Conservation (phyloP, 169 alveolate genomes). For the Plasmodium vivax region DNA sequence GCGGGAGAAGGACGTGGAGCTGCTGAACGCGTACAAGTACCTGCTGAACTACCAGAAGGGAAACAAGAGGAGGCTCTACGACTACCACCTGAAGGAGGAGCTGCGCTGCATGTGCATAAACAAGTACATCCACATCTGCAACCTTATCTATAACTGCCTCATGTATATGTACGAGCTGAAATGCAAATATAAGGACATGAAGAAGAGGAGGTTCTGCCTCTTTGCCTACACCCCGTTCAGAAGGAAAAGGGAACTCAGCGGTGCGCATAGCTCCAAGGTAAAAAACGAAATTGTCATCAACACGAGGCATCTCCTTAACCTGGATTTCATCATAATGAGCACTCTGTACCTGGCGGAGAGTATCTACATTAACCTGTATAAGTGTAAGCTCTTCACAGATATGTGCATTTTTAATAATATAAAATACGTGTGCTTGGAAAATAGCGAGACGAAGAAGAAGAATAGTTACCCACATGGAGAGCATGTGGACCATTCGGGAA, state of each 20-base stretch:
- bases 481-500: neutral
- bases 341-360: slow-evolving; percentile 20
- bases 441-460: slow-evolving; percentile 17
- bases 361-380: slow-evolving; percentile 51
- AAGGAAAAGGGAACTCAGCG: neutral
- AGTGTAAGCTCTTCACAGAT: slow-evolving; percentile 60
- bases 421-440: slow-evolving; percentile 42
- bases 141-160: slow-evolving; percentile 29
- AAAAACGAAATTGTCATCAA: slow-evolving; percentile 32
- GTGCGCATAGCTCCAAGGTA: neutral
- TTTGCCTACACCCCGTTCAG: slow-evolving; percentile 8
- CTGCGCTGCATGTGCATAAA: slow-evolving; percentile 57
- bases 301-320: slow-evolving; percentile 13
- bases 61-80: slow-evolving; percentile 41
- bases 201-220: neutral
- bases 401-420: slow-evolving; percentile 72
- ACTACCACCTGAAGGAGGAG: slow-evolving; percentile 47
- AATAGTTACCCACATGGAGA: neutral
- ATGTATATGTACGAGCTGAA: slow-evolving; percentile 41
- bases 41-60: slow-evolving; percentile 37
- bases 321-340: slow-evolving; percentile 32
- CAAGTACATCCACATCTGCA: slow-evolving; percentile 53
- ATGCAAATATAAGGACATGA: slow-evolving; percentile 15
- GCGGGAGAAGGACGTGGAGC: neutral
- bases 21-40: slow-evolving; percentile 45